Evolutionary conservation across 164 flowering plant species (phyloP), one percentile per base, ranked within the genome.

Genomic region (Kalanchoe fedtschenkoi): DNA sequence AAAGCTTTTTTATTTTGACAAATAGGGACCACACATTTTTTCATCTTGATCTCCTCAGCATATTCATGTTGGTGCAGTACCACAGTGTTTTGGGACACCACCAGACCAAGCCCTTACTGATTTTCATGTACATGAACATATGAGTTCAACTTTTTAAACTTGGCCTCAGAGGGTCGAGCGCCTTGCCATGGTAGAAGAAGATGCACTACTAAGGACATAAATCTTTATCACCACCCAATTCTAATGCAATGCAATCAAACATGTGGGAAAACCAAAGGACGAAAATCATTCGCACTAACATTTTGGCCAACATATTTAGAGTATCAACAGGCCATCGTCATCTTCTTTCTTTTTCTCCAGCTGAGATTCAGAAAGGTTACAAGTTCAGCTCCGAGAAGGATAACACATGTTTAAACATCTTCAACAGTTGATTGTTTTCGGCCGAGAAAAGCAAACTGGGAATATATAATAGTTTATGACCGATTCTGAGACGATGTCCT

Each of bases 401-500:
- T 9, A 9, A 47, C 26, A 47, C 26, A 47, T 10, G n/a, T 47
- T 24, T 24, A 22, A 47, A 47, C 55, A 24, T 47, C 13, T 9
- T 47, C 55, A 29, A 24, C 55, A 6, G 55, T 47, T 8, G 8
- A 51, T 51, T 28, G 56, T 51, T 51, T 51, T 51, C 56, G 22
- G 56, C 56, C 56, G 26, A n/a, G 26, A 71, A 69, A 28, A 73
- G 74, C 54, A 70, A 57, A 69, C 71, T 42, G 15, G 62, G 63
- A n/a, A n/a, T n/a, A 29, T 65, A 56, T 38, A 61, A 58, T 51
- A 60, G 65, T 64, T 71, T 66, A 86, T 61, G 70, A 72, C 72
- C 89, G 78, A 64, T 74, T 73, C 59, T 88, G 95, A 19, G 92
- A 82, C 47, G 88, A 65, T 26, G 73, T 69, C 72, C 91, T 81